Conservation (phyloP, 228 moss, liverwort and hornwort genomes). For the Sphagnum magellanicum region DNA sequence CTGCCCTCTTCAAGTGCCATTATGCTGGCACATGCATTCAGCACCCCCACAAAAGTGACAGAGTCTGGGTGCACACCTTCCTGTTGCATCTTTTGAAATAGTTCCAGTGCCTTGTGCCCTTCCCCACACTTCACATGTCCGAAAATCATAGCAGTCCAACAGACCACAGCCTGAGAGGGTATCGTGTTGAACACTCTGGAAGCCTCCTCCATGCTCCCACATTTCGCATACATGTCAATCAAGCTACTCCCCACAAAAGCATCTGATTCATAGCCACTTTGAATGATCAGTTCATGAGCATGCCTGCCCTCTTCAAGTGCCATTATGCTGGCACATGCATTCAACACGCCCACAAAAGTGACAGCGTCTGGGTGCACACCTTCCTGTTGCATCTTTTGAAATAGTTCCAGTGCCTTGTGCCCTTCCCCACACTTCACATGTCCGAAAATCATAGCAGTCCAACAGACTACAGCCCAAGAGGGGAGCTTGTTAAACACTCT, state of each 20-base stretch:
- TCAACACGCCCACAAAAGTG: no score
- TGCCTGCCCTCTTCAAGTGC: conserved; percentile 11
- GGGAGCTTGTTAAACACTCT: no score
- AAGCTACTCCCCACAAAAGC: conserved; percentile 15
- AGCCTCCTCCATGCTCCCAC: conserved; percentile 2
- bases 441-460: no score
- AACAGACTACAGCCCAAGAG: no score
- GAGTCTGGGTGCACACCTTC: background rate
- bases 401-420: no score
- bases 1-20: background rate
- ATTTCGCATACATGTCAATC: conserved; percentile 9
- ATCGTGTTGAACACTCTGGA: background rate
- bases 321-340: no score
- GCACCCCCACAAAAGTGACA: background rate
- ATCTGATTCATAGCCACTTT: conserved; percentile 12
- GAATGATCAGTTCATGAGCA: conserved; percentile 16
- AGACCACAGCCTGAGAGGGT: background rate
- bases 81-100: background rate
- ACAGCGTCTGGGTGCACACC: no score
- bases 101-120: conserved; percentile 7
- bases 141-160: conserved; percentile 3
- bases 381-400: no score
- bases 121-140: conserved; percentile 3
- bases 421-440: no score
- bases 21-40: background rate